These are phyloP conservation scores for Macrophomina tecta DNA, from an alignment of 2,329 filamentous ascomycete species.

Conservation along the genomic window DNA sequence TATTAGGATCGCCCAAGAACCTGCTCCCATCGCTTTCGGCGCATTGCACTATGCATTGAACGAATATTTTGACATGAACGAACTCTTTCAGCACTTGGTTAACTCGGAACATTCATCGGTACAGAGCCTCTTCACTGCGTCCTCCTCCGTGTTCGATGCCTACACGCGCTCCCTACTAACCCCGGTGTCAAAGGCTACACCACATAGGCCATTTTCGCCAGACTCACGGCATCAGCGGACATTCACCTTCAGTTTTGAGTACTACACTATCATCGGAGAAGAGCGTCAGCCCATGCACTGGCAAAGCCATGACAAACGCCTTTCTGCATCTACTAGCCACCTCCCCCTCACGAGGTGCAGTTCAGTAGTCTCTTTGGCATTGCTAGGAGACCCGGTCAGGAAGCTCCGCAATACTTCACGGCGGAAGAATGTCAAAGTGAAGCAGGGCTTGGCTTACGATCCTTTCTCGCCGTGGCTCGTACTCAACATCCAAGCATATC, in stretches of 20 bases:
- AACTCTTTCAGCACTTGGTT: slow-evolving; percentile 62
- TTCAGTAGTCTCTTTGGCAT: slow-evolving; percentile 64
- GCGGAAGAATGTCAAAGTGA: slow-evolving; percentile 48
- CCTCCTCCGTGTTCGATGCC: slow-evolving; percentile 1
- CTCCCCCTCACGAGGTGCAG: slow-evolving; percentile 66
- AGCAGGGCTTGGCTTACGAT: slow-evolving; percentile 62
- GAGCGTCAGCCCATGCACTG: slow-evolving; percentile 64
- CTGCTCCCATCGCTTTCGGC: slow-evolving; percentile 65
- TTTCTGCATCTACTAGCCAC: slow-evolving; percentile 49
- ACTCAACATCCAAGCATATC: slow-evolving; percentile 64
- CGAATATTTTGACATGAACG: slow-evolving; percentile 66
- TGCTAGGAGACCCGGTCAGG: slow-evolving; percentile 59
- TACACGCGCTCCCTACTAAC: slow-evolving; percentile 29
- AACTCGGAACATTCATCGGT: slow-evolving; percentile 49
- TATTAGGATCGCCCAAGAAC: slow-evolving; percentile 61
- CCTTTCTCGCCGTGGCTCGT: slow-evolving; percentile 68
- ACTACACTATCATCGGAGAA: slow-evolving; percentile 66
- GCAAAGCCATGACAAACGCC: slow-evolving; percentile 61
- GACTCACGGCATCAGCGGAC: slow-evolving; percentile 58
- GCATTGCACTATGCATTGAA: slow-evolving; percentile 65
- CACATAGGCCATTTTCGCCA: slow-evolving; percentile 54
- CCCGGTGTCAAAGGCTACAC: slow-evolving; percentile 26
- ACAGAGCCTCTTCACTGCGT: slow-evolving; percentile 24
- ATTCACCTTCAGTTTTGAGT: slow-evolving; percentile 70
- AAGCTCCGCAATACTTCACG: slow-evolving; percentile 58